phyloP scores from a whole-genome alignment of 2,329 filamentous ascomycete genomes.

The Parascedosporium putredinis region DNA sequence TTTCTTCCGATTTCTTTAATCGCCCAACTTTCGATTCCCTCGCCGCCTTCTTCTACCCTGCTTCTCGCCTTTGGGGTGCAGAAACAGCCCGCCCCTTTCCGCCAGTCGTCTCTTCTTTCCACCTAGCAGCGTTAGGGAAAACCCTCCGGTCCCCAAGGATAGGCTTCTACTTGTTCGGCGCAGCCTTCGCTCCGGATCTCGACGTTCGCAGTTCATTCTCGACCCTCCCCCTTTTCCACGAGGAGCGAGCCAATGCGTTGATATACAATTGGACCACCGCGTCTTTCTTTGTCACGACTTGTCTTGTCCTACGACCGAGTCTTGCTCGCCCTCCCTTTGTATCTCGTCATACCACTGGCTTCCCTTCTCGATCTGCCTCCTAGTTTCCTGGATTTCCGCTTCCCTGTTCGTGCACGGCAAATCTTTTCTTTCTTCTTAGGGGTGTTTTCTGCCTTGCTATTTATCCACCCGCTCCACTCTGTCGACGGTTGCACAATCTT shows the following conservation, averaged over 20 bases:
- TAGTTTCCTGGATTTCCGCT: neutral
- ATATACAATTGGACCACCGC: neutral
- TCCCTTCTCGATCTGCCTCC: too few relatives aligned
- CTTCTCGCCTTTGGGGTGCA: neutral
- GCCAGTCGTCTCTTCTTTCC: neutral
- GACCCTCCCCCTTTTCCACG: neutral
- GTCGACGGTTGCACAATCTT: neutral
- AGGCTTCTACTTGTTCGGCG: too few relatives aligned
- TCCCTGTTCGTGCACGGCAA: too few relatives aligned
- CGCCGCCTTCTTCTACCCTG: neutral
- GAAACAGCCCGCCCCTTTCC: neutral
- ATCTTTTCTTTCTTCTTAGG: neutral
- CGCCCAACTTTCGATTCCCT: constrained; percentile 1
- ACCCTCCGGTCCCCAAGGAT: too few relatives aligned
- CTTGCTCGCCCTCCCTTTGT: neutral
- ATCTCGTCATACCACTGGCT: constrained; percentile 1
- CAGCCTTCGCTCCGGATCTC: too few relatives aligned
- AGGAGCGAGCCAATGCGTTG: constrained; percentile 2
- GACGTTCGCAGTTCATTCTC: too few relatives aligned
- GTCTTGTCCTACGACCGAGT: neutral
- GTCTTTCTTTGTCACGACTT: neutral
- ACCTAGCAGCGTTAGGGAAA: neutral
- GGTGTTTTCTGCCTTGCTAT: neutral
- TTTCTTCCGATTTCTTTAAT: neutral
- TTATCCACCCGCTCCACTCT: neutral